These are phyloP conservation scores for Gossypium aridum DNA, from an alignment of 441 rosid species.

Conservation along the genomic window DNA sequence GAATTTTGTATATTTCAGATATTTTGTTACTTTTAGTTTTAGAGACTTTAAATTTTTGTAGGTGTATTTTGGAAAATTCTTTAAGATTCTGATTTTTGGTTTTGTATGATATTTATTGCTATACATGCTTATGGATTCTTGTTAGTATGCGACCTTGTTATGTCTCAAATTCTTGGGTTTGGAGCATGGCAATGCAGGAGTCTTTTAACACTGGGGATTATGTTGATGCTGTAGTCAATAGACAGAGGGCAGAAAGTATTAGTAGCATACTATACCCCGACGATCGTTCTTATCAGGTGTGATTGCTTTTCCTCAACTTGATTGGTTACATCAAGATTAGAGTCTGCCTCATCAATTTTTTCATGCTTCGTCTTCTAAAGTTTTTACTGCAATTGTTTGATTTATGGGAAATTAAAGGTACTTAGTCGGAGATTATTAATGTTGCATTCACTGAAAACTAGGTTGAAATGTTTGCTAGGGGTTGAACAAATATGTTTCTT, in stretches of 20 bases:
- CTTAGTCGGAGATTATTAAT: background rate
- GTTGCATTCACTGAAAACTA: conserved; percentile 7
- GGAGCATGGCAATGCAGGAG: conserved; percentile 20
- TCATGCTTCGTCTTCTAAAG: background rate
- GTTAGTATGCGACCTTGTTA: background rate
- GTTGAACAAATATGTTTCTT: background rate
- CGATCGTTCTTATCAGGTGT: conserved; percentile 50
- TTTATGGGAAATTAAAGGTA: background rate
- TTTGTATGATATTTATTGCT: background rate
- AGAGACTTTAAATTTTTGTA: background rate
- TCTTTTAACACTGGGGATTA: conserved; percentile 47
- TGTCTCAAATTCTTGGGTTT: background rate
- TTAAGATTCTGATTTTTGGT: background rate
- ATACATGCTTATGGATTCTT: background rate
- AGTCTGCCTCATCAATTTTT: background rate
- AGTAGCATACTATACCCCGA: conserved; percentile 49
- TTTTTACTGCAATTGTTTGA: background rate
- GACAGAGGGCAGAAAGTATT: conserved; percentile 48
- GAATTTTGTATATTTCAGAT: background rate
- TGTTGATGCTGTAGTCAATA: conserved; percentile 43
- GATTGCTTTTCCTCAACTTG: conserved; percentile 15
- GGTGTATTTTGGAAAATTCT: background rate
- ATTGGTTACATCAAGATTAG: conserved; percentile 4
- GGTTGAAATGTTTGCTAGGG: conserved; percentile 1
- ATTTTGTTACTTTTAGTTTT: background rate